Base-by-base conservation (phyloP, 345 rosid genomes). In the Gossypium herbaceum region DNA sequence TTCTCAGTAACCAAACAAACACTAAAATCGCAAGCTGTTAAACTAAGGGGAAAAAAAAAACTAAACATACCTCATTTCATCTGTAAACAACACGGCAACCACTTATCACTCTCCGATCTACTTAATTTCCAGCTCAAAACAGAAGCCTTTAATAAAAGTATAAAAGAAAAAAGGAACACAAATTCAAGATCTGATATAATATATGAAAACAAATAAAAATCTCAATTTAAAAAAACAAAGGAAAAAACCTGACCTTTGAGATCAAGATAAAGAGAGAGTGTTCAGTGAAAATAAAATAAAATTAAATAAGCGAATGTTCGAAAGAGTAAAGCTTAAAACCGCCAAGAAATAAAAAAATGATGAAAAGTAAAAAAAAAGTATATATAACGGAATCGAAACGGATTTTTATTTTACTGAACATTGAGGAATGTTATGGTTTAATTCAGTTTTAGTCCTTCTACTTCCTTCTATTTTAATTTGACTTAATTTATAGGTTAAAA, bases 1-100 rank as follows among this genome's bases (percentile, higher is more conserved):
- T 82, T 83, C 84, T 77, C 75, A 66, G 72, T 44, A 80, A 67
- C 75, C 85, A 75, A 82, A 78, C 82, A 84, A 56, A 22, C 45
- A 64, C 51, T 39, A 71, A 5, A 13, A 61, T 11, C n/a, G 64
- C 68, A 78, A 16, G 16, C 2, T 44, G 12, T 12, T 50, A 25
- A 12, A 41, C 27, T 69, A 27, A 27, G 25, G 41, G 7, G 15
- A 19, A 12, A 58, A 20, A 34, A 24, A 75, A 34, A n/a, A 65
- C 50, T 20, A 44, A 71, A 39, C 73, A 77, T 77, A 81, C 85
- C 85, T 76, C 79, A 72, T 58, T 34, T 79, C 78, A 82, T 84
- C 84, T 12, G 75, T 41, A 39, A 58, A 76, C 59, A 48, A 73
- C 51, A 16, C 48, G 47, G 71, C 56, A n/a, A 61, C 58, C 65